Conservation (phyloP, 805 yeast genomes). For the Candida railenensis region DNA sequence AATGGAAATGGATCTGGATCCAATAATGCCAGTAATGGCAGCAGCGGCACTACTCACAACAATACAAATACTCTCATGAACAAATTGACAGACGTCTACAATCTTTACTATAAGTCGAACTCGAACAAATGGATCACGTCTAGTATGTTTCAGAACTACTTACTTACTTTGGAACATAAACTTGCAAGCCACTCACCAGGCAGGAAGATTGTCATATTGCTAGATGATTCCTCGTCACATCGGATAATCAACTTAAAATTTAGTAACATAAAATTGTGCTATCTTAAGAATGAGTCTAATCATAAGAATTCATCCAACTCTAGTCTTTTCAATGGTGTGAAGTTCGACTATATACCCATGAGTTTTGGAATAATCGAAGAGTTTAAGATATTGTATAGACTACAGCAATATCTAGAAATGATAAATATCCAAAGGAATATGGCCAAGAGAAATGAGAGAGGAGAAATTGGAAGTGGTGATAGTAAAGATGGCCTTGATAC, state of each 20-base stretch:
- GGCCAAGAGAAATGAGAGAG: constrained; percentile 9
- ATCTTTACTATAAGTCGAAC: constrained; percentile 57
- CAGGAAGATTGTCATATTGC: constrained; percentile 52
- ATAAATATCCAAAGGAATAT: constrained; percentile 29
- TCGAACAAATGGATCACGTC: constrained; percentile 64
- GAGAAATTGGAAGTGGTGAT: not conserved
- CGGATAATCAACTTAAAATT: constrained; percentile 46
- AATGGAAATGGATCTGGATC: not conserved
- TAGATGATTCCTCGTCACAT: constrained; percentile 65
- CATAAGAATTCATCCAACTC: constrained; percentile 33
- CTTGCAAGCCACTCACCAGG: constrained; percentile 39
- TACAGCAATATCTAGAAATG: constrained; percentile 54
- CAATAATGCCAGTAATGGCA: not conserved
- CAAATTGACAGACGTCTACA: constrained; percentile 51
- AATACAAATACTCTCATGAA: constrained; percentile 16
- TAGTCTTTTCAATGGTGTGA: constrained; percentile 41
- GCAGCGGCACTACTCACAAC: not conserved
- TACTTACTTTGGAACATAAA: constrained; percentile 59
- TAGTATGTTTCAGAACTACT: constrained; percentile 60
- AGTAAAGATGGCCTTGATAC: not conserved
- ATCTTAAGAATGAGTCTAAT: constrained; percentile 37
- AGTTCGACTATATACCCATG: constrained; percentile 57
- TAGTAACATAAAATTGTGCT: constrained; percentile 32
- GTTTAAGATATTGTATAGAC: constrained; percentile 55
- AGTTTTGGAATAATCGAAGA: constrained; percentile 65